A percentile compares a stretch with the other conserved stretches of the same genome.
Evolutionary conservation across 176 grass and related monocot species (phyloP).

Genomic region (Oryza glaberrima): DNA sequence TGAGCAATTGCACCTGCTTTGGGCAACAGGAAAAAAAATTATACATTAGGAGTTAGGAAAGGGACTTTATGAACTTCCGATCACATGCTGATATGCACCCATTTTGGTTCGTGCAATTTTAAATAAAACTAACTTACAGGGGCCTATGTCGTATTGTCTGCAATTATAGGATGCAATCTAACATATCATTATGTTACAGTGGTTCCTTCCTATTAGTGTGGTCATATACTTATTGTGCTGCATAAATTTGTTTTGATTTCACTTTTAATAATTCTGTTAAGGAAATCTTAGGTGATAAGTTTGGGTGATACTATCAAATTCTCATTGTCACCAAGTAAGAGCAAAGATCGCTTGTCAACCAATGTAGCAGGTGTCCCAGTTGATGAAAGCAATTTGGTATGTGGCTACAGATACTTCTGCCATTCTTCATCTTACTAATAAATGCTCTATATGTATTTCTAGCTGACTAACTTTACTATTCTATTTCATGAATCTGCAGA

Average conservation of each 20-base stretch:
- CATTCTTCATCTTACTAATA: neutral
- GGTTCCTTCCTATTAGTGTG: neutral
- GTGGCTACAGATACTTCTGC: constrained; percentile 15
- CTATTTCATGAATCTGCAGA: constrained; percentile 57
- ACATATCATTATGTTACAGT: neutral
- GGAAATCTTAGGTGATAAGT: constrained; percentile 81
- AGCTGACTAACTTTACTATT: constrained; percentile 23
- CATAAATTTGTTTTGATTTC: constrained; percentile 9
- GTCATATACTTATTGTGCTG: neutral
- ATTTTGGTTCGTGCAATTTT: neutral
- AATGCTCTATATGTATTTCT: constrained; percentile 17
- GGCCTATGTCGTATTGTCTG: neutral
- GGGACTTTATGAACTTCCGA: neutral
- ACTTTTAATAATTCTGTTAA: constrained; percentile 2
- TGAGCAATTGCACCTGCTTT: constrained; percentile 15
- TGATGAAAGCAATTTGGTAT: constrained; percentile 93
- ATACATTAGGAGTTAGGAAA: neutral
- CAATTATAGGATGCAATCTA: neutral
- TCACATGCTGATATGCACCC: neutral
- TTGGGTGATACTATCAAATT: constrained; percentile 99
- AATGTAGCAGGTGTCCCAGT: constrained; percentile 89
- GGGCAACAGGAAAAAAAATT: neutral
- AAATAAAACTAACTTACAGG: neutral
- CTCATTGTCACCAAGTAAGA: constrained; percentile 91
- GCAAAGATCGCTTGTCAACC: constrained; percentile 84